phyloP scores from a whole-genome alignment of 2,329 filamentous ascomycete species.

The Xylaria sp. region DNA sequence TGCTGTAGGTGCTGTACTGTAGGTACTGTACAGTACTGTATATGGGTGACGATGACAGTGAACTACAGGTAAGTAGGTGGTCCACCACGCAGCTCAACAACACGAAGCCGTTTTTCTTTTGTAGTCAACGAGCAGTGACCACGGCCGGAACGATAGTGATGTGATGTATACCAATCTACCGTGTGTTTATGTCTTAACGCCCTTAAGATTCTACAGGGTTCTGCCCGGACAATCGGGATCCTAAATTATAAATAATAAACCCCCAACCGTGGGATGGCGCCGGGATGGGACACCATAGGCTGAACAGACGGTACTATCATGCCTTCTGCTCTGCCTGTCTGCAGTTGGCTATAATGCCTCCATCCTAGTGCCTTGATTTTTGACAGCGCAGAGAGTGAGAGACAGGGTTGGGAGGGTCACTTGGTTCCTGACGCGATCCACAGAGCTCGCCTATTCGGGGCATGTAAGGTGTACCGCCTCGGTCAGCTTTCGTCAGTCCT shows the following conservation, averaged over 20 bases:
- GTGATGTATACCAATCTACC: too few relatives aligned
- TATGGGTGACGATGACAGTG: background rate
- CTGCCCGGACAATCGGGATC: slow-evolving; percentile 10
- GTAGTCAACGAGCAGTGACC: too few relatives aligned
- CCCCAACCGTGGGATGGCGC: background rate
- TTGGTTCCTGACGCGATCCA: slow-evolving; percentile 23
- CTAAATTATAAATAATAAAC: background rate
- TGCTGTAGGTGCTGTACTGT: too few relatives aligned
- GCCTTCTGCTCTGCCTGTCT: slow-evolving; percentile 1
- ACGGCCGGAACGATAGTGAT: too few relatives aligned
- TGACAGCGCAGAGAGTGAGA: background rate
- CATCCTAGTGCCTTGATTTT: slow-evolving; percentile 18
- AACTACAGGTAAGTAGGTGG: too few relatives aligned
- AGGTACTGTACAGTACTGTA: too few relatives aligned
- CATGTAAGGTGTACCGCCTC: slow-evolving; percentile 11
- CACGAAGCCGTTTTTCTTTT: background rate
- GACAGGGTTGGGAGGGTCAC: slow-evolving; percentile 8
- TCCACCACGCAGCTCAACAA: too few relatives aligned
- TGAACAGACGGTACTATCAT: background rate
- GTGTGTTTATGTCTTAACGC: slow-evolving; percentile 9
- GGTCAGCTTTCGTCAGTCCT: slow-evolving; percentile 1
- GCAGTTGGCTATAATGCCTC: slow-evolving; percentile 1
- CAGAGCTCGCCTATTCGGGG: slow-evolving; percentile 22
- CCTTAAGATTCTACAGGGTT: slow-evolving; percentile 9
- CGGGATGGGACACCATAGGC: too few relatives aligned